A percentile compares a stretch with the other conserved stretches of the same genome.
Conservation (phyloP, 2,329 filamentous ascomycete genomes). For the Aspergillus brunneoviolaceus region DNA sequence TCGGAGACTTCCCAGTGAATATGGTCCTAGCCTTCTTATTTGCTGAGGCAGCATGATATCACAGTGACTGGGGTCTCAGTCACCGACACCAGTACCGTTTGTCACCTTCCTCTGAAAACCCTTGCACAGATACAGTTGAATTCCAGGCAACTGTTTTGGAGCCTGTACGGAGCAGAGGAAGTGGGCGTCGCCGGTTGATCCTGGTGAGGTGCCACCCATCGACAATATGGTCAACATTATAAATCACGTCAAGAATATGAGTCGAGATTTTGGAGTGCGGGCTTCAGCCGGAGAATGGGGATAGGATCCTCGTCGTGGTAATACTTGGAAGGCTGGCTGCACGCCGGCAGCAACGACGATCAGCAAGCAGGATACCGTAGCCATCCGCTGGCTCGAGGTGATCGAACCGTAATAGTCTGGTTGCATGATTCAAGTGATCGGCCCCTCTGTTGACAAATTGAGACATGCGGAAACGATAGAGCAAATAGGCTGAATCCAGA, state of each 20-base stretch:
- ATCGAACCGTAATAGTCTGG: background rate
- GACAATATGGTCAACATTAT: background rate
- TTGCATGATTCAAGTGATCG: background rate
- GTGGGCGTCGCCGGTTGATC: background rate
- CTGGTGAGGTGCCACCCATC: background rate
- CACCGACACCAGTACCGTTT: background rate
- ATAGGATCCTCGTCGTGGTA: background rate
- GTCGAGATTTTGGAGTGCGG: background rate
- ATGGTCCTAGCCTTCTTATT: background rate
- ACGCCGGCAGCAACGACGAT: background rate
- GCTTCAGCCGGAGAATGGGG: background rate
- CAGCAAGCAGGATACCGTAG: background rate
- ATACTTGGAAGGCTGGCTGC: background rate
- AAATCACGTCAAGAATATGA: background rate
- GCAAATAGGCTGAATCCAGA: no score
- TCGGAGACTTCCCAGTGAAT: background rate
- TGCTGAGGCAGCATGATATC: background rate
- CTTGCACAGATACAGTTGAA: background rate
- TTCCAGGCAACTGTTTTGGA: background rate
- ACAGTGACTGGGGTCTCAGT: background rate
- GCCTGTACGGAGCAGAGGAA: background rate
- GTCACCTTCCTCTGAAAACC: background rate
- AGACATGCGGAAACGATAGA: no score
- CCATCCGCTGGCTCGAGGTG: background rate
- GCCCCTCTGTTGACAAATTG: background rate